A percentile compares a stretch with the other conserved stretches of the same genome.
These are phyloP conservation scores for Pleurotus tuber-regium DNA, from an alignment of 768 basidiomycete genomes.

Conservation along the genomic window DNA sequence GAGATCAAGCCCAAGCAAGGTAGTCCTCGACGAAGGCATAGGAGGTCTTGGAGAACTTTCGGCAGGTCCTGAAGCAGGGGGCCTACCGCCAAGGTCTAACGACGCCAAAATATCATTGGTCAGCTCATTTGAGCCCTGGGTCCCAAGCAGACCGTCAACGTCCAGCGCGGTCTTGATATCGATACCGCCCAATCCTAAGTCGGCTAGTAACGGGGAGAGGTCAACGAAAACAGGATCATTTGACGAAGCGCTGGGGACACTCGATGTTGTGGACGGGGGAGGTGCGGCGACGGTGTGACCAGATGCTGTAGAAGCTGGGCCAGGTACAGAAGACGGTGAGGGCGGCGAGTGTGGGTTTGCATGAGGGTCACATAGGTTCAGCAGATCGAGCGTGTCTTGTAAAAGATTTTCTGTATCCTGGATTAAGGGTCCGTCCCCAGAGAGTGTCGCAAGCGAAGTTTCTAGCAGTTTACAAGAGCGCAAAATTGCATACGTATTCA, in stretches of 20 bases:
- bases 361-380: not conserved
- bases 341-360: not conserved
- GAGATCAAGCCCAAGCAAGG: constrained; percentile 4
- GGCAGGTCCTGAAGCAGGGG: not conserved
- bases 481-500: not conserved
- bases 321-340: not conserved
- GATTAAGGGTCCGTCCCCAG: not conserved
- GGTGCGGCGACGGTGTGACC: not conserved
- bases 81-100: constrained; percentile 1
- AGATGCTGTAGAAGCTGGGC: not conserved
- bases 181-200: not conserved
- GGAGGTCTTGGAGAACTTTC: not conserved
- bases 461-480: not conserved
- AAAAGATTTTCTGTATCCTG: constrained; percentile 3
- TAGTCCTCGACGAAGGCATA: not conserved
- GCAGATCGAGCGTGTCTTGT: not conserved
- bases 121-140: not conserved
- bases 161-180: not conserved
- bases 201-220: not conserved
- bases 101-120: not conserved
- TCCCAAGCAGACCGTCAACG: constrained; percentile 4
- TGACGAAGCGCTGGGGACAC: not conserved
- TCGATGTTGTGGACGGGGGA: not conserved
- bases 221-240: constrained; percentile 1
- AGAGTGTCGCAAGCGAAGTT: not conserved